A percentile compares a stretch with the other conserved stretches of the same genome.
Conservation (phyloP, 768 basidiomycete species). For the Serendipita vermifera region DNA sequence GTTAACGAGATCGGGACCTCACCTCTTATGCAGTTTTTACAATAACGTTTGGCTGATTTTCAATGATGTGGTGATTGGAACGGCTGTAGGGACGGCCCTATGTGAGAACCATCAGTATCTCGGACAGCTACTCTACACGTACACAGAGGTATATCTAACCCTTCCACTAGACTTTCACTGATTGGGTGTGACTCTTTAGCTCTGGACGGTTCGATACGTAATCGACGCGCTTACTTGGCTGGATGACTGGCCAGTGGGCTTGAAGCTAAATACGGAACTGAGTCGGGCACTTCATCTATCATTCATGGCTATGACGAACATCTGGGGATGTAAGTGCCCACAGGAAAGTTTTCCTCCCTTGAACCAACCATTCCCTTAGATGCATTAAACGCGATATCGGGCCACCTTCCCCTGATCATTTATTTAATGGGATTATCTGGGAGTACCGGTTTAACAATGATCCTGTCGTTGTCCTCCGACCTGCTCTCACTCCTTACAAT, state of each 20-base stretch:
- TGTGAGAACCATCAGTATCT: conserved; percentile 48
- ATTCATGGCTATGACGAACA: conserved; percentile 47
- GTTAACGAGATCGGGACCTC: background rate
- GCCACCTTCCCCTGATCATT: conserved; percentile 9
- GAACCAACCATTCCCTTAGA: no score
- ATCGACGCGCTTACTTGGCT: conserved; percentile 61
- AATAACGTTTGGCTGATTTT: conserved; percentile 83
- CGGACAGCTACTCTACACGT: conserved; percentile 11
- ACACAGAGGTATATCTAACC: background rate
- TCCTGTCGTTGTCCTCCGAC: conserved; percentile 55
- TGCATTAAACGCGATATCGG: no score
- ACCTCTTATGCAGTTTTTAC: conserved; percentile 49
- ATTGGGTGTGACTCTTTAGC: conserved; percentile 15
- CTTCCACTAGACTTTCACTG: background rate
- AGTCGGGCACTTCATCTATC: conserved; percentile 68
- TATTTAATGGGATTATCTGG: conserved; percentile 20
- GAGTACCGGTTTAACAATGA: conserved; percentile 35
- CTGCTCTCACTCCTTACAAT: conserved; percentile 49
- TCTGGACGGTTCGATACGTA: conserved; percentile 34
- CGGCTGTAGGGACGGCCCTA: conserved; percentile 56
- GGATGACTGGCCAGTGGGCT: conserved; percentile 88
- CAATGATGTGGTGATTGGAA: conserved; percentile 81
- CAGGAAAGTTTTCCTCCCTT: no score
- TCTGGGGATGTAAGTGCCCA: conserved; percentile 64
- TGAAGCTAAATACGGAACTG: conserved; percentile 94